Percentiles rank a stretch among this genome's conserved stretches.
phyloP scores from a whole-genome alignment of 1,284 basidiomycete genomes.

The Marasmius tenuissimus region DNA sequence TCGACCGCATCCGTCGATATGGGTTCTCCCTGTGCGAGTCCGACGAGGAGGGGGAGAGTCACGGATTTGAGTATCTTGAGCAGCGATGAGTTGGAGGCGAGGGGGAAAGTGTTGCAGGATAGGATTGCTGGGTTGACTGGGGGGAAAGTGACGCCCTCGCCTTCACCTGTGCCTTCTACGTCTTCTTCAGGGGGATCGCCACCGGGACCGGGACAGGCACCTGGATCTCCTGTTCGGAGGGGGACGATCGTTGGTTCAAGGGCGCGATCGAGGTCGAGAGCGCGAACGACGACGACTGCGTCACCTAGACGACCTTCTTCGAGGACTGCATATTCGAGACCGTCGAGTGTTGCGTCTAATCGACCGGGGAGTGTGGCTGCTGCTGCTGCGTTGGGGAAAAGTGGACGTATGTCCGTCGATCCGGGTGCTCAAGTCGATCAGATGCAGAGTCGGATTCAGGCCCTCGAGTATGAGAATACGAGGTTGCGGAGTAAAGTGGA shows the following conservation, averaged over 20 bases:
- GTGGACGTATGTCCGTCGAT: slow-evolving; percentile 4
- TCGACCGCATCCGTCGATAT: slow-evolving; percentile 20
- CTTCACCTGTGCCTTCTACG: slow-evolving; percentile 10
- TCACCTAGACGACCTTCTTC: not conserved
- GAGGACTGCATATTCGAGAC: slow-evolving; percentile 22
- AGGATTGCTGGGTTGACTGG: slow-evolving; percentile 45
- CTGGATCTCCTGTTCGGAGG: slow-evolving; percentile 19
- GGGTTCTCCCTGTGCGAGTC: slow-evolving; percentile 25
- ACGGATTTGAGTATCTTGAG: slow-evolving; percentile 14
- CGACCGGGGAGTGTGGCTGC: not conserved
- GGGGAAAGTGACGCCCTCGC: slow-evolving; percentile 23
- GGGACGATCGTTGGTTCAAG: slow-evolving; percentile 1
- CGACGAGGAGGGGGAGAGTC: slow-evolving; percentile 26
- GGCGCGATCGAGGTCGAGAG: slow-evolving; percentile 4
- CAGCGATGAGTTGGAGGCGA: slow-evolving; percentile 36
- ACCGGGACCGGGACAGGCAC: slow-evolving; percentile 9
- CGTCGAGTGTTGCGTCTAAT: slow-evolving; percentile 13
- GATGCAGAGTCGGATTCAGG: slow-evolving; percentile 52
- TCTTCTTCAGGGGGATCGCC: not conserved
- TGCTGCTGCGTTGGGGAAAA: not conserved
- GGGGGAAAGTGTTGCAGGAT: slow-evolving; percentile 48
- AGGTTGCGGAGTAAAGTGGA: slow-evolving; percentile 27
- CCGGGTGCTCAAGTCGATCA: slow-evolving; percentile 31
- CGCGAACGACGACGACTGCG: slow-evolving; percentile 6
- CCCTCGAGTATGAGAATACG: slow-evolving; percentile 59